Base-by-base conservation (phyloP, 2,329 filamentous ascomycete genomes). In the Aspergillus sp. region DNA sequence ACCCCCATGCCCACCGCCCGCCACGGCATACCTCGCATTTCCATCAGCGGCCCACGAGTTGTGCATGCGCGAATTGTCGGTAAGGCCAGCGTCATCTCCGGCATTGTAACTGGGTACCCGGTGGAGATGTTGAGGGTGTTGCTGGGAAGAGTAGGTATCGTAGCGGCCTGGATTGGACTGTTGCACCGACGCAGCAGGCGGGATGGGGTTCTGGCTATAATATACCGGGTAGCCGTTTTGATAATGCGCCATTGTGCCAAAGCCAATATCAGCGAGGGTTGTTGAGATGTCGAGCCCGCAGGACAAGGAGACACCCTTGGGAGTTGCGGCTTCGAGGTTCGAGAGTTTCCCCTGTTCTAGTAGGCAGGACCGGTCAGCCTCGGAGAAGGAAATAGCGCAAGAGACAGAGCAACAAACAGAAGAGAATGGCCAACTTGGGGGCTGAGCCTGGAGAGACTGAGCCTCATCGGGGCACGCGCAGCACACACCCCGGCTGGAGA, bases 101-200 rank as follows among this genome's bases (percentile, higher is more conserved):
- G 71, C 75, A 56, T 86, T 79, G 64, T 84, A 86, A 64, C 81
- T 89, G 30, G 75, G 72, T 43, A 75, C 72, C 44, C 82, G 70
- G 38, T 62, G 63, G 41, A 66, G 55, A 27, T 60, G 49, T 37
- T 56, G 55, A 30, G 60, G 57, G 33, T 51, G 58, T 36, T 62
- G 61, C 37, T 59, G 61, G 30, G 61, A 42, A 48, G 57, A 40
- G 42, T 64, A 57, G 48, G 52, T 41, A 49, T 63, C 55, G 58
- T 68, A 64, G 34, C 52, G 55, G 38, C 45, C 34, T 29, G 49
- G 45, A 29, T 42, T 34, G 32, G 44, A 35, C 12, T 47, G 43
- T 37, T 59, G 55, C 8, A 43, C 30, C 24, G 56, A 48, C 33
- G 47, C 19, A 12, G 44, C 41, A 20, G 48, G 43, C 24, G 55